Conservation (phyloP, 1,284 basidiomycete species). For the Ustilago lituana region DNA sequence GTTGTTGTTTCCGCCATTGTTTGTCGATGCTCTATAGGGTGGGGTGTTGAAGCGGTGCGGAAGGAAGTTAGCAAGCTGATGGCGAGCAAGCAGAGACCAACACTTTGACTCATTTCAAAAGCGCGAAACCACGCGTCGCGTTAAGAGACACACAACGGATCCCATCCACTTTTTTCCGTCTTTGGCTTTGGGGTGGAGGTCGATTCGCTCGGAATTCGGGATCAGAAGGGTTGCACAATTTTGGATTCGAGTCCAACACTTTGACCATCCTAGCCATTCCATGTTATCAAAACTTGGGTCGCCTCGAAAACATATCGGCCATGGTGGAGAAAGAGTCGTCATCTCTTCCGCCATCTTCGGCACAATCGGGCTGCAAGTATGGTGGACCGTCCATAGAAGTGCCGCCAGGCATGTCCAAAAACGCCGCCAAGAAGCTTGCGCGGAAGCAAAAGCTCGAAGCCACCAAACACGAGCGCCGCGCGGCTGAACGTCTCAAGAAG, state of each 20-base stretch:
- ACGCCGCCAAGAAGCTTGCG: conserved; percentile 79
- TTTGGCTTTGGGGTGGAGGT: conserved; percentile 18
- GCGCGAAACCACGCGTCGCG: conserved; percentile 35
- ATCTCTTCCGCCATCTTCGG: background rate
- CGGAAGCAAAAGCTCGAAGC: conserved; percentile 76
- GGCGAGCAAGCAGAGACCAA: conserved; percentile 18
- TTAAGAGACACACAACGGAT: conserved; percentile 18
- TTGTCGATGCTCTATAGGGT: background rate
- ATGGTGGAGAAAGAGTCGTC: no score
- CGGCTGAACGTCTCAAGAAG: conserved; percentile 73
- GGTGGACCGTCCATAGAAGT: conserved; percentile 26
- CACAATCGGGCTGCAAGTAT: conserved; percentile 2
- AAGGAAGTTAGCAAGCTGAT: background rate
- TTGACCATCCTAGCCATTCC: no score
- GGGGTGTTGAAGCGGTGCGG: background rate
- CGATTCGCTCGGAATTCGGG: conserved; percentile 16
- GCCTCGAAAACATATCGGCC: no score
- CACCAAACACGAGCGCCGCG: conserved; percentile 78
- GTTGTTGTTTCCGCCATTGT: conserved; percentile 5
- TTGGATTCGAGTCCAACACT: no score
- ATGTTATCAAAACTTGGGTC: no score
- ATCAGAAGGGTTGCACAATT: no score
- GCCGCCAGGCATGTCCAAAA: conserved; percentile 73
- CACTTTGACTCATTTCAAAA: conserved; percentile 4
- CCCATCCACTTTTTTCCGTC: background rate